These are phyloP conservation scores for Darksidea phi DNA, from an alignment of 495 filamentous ascomycete genomes.

Conservation along the genomic window DNA sequence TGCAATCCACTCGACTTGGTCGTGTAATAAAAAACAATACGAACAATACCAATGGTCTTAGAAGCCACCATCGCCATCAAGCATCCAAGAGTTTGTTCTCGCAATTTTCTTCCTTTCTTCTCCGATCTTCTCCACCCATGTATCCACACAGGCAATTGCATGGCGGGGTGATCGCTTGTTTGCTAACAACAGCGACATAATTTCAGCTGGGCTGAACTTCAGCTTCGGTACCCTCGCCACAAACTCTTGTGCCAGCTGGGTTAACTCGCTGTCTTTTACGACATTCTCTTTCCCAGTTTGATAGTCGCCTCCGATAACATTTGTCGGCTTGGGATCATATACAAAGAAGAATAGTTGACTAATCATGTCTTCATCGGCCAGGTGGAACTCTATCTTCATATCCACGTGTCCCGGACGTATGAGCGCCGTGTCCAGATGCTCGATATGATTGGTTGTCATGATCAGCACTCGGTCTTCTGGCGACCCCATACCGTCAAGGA, in stretches of 20 bases:
- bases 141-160: slow-evolving; percentile 15
- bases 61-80: slow-evolving; percentile 11
- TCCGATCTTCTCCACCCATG: slow-evolving; percentile 20
- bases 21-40: too few relatives aligned
- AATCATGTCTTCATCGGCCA: slow-evolving; percentile 23
- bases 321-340: slow-evolving; percentile 11
- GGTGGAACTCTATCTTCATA: slow-evolving; percentile 24
- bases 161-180: slow-evolving; percentile 22
- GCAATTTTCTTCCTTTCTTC: slow-evolving; percentile 18
- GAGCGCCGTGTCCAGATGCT: slow-evolving; percentile 32
- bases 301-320: slow-evolving; percentile 6
- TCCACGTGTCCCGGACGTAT: slow-evolving; percentile 37
- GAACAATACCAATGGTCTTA: background rate
- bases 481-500: slow-evolving; percentile 32
- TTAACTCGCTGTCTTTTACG: slow-evolving; percentile 19
- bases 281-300: slow-evolving; percentile 8
- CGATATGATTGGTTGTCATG: slow-evolving; percentile 35
- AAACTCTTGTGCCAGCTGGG: slow-evolving; percentile 18
- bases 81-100: slow-evolving; percentile 18
- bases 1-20: too few relatives aligned
- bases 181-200: slow-evolving; percentile 15
- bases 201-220: slow-evolving; percentile 18
- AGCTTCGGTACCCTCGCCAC: slow-evolving; percentile 15
- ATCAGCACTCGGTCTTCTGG: slow-evolving; percentile 32
- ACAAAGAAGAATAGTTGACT: slow-evolving; percentile 21